Evolutionary conservation across 2,329 filamentous ascomycete species (phyloP).

Genomic region (Cryphonectria naterciae): DNA sequence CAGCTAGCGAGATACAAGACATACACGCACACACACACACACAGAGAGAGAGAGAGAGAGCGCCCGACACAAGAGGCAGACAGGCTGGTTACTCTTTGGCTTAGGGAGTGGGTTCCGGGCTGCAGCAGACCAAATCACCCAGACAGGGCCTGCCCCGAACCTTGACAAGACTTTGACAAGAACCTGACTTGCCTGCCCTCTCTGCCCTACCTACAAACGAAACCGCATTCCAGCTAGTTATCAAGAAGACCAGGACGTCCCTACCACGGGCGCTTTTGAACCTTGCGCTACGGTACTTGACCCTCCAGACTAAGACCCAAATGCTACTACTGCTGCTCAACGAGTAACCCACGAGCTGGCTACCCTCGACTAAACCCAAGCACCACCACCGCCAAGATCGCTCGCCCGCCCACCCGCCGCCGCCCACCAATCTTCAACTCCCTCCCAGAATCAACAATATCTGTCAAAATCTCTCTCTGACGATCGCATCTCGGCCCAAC

Average conservation of each 20-base stretch:
- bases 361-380: neutral
- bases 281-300: neutral
- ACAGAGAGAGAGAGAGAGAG: no score
- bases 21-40: neutral
- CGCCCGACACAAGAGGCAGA: neutral
- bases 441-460: neutral
- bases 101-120: neutral
- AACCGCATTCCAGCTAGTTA: conserved; percentile 11
- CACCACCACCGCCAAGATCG: neutral
- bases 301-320: neutral
- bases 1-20: neutral
- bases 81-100: neutral
- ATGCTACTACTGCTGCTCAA: neutral
- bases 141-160: neutral
- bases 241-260: conserved; percentile 3
- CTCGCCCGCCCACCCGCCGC: no score
- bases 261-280: neutral
- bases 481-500: neutral
- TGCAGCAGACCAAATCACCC: neutral
- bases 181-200: neutral
- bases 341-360: neutral
- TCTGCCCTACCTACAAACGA: conserved; percentile 4
- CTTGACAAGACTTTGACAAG: neutral
- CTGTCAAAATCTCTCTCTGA: neutral
- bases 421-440: neutral